Base-by-base conservation (phyloP, 1,284 basidiomycete species). In the Ustilago tritici region DNA sequence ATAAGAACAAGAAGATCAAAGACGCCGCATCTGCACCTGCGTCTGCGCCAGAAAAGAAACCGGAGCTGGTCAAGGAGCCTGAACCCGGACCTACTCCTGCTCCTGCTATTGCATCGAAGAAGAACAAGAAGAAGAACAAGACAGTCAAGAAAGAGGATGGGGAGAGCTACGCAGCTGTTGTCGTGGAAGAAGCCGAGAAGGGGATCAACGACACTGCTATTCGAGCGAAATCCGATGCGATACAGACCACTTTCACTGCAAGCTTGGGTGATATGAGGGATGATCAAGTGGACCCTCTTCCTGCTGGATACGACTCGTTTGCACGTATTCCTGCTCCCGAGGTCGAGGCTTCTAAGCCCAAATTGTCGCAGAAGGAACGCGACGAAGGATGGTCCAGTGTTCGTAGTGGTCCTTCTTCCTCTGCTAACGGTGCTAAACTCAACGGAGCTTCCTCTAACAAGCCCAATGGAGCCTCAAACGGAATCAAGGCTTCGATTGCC, bases 351-450 rank as follows among this genome's bases (percentile, higher is more conserved):
- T 50, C 58, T n/a, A 60, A 53, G 19, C 58, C 68, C 14, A 64
- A 54, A 36, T 34, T 78, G 12, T 64, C 65, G 15, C 56, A 65
- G 40, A 50, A 60, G 53, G 76, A 78, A 14, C 35, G 49, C 3
- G 76, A 78, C 17, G 72, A 71, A 12, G 76, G 76, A 23, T 78
- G 76, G 76, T 67, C 61, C 5, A 60, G 41, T n/a, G 75, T 77
- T n/a, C 66, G 75, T 28, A 64, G 75, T 8, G 56, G 62, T 17
- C 43, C 54, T 47, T 10, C 58, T 19, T 62, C 64, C 14, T 62
- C 64, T 34, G 23, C 64, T 3, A 61, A 65, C 17, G 5, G n/a
- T 32, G 43, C 56, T n/a, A 59, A 65, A 55, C 10, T 40, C 23
- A 69, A 56, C 60, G 56, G 40, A 11, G 10, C 40, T 9, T 11